These are phyloP conservation scores for Trichothecium sympodiale DNA, from an alignment of 2,329 filamentous ascomycete genomes.

Conservation along the genomic window DNA sequence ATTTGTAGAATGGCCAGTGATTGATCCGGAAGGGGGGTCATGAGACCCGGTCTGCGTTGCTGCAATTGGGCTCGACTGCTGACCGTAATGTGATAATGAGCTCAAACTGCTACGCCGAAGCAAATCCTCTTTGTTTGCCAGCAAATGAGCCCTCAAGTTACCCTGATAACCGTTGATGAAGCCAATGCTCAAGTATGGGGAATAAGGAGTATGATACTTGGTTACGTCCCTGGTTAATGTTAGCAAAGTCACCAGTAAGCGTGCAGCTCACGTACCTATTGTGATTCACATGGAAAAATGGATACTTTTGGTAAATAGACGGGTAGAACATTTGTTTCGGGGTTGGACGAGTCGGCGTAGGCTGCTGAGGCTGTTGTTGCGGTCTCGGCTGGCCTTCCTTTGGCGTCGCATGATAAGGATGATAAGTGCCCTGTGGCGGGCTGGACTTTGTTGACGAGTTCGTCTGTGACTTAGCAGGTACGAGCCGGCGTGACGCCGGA, in stretches of 20 bases:
- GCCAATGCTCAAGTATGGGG: conserved; percentile 35
- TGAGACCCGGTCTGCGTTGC: background rate
- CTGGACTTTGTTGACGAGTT: too few species aligned
- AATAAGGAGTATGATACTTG: conserved; percentile 50
- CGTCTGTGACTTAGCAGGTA: too few species aligned
- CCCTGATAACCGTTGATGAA: conserved; percentile 53
- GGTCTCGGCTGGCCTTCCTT: background rate
- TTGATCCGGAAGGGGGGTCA: too few species aligned
- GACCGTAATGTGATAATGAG: conserved; percentile 1
- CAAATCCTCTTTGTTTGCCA: conserved; percentile 19
- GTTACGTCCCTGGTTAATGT: conserved; percentile 32
- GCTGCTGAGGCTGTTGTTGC: background rate
- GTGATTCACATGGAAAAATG: conserved; percentile 48
- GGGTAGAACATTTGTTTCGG: conserved; percentile 20
- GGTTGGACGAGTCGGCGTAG: conserved; percentile 9
- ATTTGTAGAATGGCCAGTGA: too few species aligned
- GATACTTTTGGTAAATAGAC: conserved; percentile 40
- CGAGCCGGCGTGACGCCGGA: too few species aligned
- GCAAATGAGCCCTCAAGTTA: conserved; percentile 33
- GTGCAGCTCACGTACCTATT: conserved; percentile 33
- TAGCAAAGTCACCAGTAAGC: background rate
- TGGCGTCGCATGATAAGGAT: too few species aligned
- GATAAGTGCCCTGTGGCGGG: too few species aligned
- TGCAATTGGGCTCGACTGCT: background rate
- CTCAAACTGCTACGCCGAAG: conserved; percentile 14